Conservation (phyloP, 306 rosid genomes). For the Datisca glomerata region DNA sequence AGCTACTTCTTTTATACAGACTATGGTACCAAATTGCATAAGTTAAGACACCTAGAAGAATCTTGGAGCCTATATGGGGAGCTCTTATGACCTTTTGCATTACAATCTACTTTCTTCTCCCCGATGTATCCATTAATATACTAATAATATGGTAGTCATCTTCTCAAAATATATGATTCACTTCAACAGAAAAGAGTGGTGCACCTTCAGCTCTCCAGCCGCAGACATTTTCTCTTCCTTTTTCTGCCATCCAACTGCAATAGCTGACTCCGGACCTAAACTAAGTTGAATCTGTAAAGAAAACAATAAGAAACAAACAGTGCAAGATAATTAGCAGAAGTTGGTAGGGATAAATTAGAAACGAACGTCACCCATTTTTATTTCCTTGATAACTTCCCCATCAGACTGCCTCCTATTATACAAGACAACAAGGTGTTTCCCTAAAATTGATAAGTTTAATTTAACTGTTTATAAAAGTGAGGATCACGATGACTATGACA, state of each 20-base stretch:
- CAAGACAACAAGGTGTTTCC: not conserved
- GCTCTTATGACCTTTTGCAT: not conserved
- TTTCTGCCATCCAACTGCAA: constrained; percentile 87
- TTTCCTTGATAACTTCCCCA: too few species aligned
- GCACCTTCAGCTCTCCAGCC: constrained; percentile 85
- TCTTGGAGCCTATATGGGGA: not conserved
- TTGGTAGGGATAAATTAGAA: not conserved
- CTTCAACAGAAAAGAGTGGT: constrained; percentile 15
- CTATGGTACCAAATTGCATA: too few species aligned
- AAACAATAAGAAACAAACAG: constrained; percentile 9
- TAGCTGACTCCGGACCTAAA: constrained; percentile 70
- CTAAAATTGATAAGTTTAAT: not conserved
- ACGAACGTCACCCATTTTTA: too few species aligned
- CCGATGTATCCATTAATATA: not conserved
- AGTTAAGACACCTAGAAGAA: too few species aligned
- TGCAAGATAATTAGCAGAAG: constrained; percentile 6
- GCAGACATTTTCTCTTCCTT: constrained; percentile 64
- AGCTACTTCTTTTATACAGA: too few species aligned
- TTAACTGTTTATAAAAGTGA: not conserved
- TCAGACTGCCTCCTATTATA: too few species aligned
- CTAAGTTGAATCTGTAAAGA: constrained; percentile 60
- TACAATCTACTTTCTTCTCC: too few species aligned
- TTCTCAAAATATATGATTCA: not conserved
- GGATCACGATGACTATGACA: not conserved
- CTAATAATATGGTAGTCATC: not conserved